These are phyloP conservation scores for Leishmania lainsoni DNA, from an alignment of 208 protist species.

Conservation along the genomic window DNA sequence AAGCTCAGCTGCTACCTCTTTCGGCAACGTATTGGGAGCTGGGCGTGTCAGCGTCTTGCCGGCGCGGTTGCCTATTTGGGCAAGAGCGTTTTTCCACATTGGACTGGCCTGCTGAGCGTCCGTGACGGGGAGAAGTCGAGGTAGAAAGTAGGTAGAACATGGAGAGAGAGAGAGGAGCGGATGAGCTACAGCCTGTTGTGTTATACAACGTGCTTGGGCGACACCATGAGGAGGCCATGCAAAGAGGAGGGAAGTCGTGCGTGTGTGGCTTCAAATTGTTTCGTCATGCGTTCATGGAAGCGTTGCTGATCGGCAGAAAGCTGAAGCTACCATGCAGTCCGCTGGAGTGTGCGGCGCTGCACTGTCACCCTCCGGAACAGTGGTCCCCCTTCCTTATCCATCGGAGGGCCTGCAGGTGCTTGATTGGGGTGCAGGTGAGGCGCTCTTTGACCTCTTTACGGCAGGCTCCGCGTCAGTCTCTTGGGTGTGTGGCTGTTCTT, in stretches of 20 bases:
- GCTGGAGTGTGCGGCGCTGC: neutral
- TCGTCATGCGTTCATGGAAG: neutral
- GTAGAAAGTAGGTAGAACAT: too few species aligned
- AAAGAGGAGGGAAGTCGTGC: neutral
- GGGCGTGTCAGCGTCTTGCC: neutral
- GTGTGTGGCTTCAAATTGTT: neutral
- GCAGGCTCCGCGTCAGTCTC: neutral
- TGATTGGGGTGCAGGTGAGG: neutral
- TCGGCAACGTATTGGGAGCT: neutral
- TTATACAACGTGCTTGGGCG: neutral
- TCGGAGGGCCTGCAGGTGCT: neutral
- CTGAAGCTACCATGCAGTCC: neutral
- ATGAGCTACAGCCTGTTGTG: neutral
- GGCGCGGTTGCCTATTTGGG: constrained; percentile 13
- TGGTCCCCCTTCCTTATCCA: neutral
- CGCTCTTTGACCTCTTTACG: neutral
- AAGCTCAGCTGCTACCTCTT: neutral
- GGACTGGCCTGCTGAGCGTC: neutral
- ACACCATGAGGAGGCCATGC: neutral
- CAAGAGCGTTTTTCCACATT: constrained; percentile 19
- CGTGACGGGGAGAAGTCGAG: neutral
- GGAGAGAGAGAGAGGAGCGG: constrained; percentile 4
- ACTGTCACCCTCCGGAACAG: neutral
- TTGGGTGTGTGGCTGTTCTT: neutral
- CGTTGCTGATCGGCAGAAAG: neutral